phyloP scores from a whole-genome alignment of 2,329 filamentous ascomycete species.

The Penicillium sp. region DNA sequence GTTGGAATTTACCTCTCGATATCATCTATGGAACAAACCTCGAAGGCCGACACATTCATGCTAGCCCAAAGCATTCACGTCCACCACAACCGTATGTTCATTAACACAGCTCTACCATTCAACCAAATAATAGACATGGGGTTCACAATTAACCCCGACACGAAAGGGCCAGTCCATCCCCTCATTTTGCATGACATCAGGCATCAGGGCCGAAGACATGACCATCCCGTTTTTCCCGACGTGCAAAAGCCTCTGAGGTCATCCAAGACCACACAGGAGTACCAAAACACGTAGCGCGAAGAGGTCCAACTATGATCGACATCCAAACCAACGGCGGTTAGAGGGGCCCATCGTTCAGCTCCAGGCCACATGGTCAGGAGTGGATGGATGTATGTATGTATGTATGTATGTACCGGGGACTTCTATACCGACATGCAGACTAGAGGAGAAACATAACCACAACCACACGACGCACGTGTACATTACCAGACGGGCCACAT shows the following conservation, averaged over 20 bases:
- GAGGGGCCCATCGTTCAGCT: background rate
- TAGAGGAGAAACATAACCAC: background rate
- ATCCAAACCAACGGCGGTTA: slow-evolving; percentile 1
- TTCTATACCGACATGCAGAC: background rate
- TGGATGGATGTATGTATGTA: too few relatives aligned
- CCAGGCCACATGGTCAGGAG: background rate
- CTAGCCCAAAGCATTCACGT: too few relatives aligned
- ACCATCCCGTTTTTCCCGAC: background rate
- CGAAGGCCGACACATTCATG: too few relatives aligned
- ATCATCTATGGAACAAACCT: too few relatives aligned
- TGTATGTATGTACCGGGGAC: too few relatives aligned
- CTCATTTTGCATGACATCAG: slow-evolving; percentile 2
- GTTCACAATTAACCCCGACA: background rate
- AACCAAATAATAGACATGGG: background rate
- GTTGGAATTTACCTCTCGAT: too few relatives aligned
- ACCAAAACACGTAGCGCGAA: background rate
- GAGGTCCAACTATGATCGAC: slow-evolving; percentile 1
- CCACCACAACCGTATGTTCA: too few relatives aligned
- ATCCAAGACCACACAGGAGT: slow-evolving; percentile 1
- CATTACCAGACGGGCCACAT: background rate
- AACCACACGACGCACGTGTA: background rate
- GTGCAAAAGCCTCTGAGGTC: background rate
- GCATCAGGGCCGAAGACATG: background rate
- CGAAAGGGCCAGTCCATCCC: background rate
- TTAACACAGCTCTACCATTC: too few relatives aligned